Conservation (phyloP, 2,329 filamentous ascomycete genomes). For the Coniochaeta sp. region DNA sequence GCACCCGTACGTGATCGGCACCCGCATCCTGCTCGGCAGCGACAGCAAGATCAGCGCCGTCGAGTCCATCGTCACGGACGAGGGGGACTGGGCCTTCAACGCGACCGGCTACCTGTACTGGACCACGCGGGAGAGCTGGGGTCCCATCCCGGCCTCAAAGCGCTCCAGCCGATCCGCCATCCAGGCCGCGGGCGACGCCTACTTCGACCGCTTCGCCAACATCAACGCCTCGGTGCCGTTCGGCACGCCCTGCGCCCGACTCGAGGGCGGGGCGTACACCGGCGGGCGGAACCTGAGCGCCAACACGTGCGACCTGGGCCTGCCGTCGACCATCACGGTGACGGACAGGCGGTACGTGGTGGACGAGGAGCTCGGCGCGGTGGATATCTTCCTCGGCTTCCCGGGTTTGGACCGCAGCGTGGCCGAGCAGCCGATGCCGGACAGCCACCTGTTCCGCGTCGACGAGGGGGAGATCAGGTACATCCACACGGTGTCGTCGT, state of each 20-base stretch:
- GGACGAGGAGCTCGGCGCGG: slow-evolving; percentile 19
- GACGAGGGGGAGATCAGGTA: slow-evolving; percentile 19
- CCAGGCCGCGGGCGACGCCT: slow-evolving; percentile 18
- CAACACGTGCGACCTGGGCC: slow-evolving; percentile 17
- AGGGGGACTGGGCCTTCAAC: slow-evolving; percentile 22
- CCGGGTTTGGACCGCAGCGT: slow-evolving; percentile 11
- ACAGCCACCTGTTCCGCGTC: slow-evolving; percentile 21
- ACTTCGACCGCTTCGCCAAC: slow-evolving; percentile 19
- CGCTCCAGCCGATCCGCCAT: slow-evolving; percentile 17
- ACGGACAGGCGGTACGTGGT: slow-evolving; percentile 20
- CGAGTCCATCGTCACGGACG: slow-evolving; percentile 17
- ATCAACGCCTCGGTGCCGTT: slow-evolving; percentile 17
- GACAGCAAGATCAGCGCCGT: slow-evolving; percentile 14
- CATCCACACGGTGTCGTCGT: slow-evolving; percentile 15
- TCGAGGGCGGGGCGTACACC: slow-evolving; percentile 20
- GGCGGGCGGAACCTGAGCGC: slow-evolving; percentile 5
- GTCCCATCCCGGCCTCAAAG: slow-evolving; percentile 14
- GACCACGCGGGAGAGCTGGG: slow-evolving; percentile 14
- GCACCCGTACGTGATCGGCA: slow-evolving; percentile 29
- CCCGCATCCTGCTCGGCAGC: slow-evolving; percentile 22
- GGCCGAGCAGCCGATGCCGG: slow-evolving; percentile 11
- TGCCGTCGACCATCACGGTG: slow-evolving; percentile 16
- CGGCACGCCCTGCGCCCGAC: slow-evolving; percentile 16
- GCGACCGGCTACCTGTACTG: slow-evolving; percentile 17
- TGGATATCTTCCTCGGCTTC: slow-evolving; percentile 19